Percentiles rank a stretch among this genome's conserved stretches.
These are phyloP conservation scores for Claviceps pusilla DNA, from an alignment of 2,329 filamentous ascomycete genomes.

Conservation along the genomic window DNA sequence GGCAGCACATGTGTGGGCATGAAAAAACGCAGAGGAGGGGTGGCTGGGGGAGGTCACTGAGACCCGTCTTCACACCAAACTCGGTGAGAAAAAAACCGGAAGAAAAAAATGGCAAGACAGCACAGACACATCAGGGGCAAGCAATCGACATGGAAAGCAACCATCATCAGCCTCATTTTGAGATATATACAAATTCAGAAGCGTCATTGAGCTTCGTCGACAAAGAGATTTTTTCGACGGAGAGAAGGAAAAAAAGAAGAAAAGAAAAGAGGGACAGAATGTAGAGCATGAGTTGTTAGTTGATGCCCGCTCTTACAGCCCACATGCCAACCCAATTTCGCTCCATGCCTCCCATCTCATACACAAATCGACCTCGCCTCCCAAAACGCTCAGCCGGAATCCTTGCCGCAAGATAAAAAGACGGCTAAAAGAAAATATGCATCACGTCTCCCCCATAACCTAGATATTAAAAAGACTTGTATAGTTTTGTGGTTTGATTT, in stretches of 20 bases:
- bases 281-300: background rate
- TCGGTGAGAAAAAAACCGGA: too few species aligned
- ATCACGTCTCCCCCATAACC: background rate
- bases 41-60: too few species aligned
- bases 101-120: background rate
- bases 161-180: slow-evolving; percentile 9
- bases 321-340: background rate
- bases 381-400: background rate
- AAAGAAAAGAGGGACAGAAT: background rate
- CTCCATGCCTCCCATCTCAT: background rate
- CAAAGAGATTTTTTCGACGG: background rate
- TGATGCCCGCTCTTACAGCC: background rate
- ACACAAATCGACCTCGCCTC: background rate
- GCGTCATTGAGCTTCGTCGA: background rate
- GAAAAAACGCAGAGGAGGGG: too few species aligned
- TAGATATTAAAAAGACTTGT: slow-evolving; percentile 6
- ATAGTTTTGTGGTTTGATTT: background rate
- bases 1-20: too few species aligned
- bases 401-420: background rate
- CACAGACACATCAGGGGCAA: background rate
- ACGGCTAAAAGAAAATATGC: background rate
- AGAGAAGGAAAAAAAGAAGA: background rate
- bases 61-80: too few species aligned
- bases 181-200: slow-evolving; percentile 11
- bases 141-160: slow-evolving; percentile 3